Base-by-base conservation (phyloP, 495 filamentous ascomycete genomes). In the Penicillium verhagenii region DNA sequence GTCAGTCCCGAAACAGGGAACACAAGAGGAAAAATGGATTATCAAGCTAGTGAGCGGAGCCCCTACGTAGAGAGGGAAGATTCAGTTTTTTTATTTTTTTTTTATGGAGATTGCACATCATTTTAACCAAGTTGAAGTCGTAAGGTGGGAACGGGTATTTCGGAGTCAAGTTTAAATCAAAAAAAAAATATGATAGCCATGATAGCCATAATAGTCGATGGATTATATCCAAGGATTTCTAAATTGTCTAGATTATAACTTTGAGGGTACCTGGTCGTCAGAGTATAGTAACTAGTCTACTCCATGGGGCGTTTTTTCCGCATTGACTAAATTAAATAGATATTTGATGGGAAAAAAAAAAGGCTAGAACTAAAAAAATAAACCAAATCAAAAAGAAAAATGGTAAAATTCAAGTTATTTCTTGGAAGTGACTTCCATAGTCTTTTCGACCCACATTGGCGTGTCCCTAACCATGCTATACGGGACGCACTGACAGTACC, bases 1-100 rank as follows among this genome's bases (percentile, higher is more conserved):
- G 39, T 63, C 60, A 53, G 52, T 50, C 33, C 53, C 55, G 52
- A 57, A 61, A 60, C 61, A 60, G 54, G 58, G 58, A 61, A 64
- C 26, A 54, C 44, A 26, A 45, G 18, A 45, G 6, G n/a, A 23
- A 54, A 48, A 54, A 54, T 45, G 47, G 44, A 42, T 39, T 33
- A 38, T 29, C 43, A 42, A 42, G 38, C 38, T 42, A 42, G 38
- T 21, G 38, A 45, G 42, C 42, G 42, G 42, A 45, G 42, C 42
- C 42, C 42, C 13, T 35, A 45, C 23, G 20, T 45, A 24, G 23
- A 25, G 42, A 28, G n/a, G 25, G 45, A 20, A 49, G 21, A 42
- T 47, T 61, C 52, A 29, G 38, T 50, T 53, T 45, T 29, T 51
- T 44, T 54, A 44, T 50, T 53, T 45, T 29, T 51, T 44, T 54